Conservation (phyloP, 208 protist genomes). For the Acanthamoeba triangularis region DNA sequence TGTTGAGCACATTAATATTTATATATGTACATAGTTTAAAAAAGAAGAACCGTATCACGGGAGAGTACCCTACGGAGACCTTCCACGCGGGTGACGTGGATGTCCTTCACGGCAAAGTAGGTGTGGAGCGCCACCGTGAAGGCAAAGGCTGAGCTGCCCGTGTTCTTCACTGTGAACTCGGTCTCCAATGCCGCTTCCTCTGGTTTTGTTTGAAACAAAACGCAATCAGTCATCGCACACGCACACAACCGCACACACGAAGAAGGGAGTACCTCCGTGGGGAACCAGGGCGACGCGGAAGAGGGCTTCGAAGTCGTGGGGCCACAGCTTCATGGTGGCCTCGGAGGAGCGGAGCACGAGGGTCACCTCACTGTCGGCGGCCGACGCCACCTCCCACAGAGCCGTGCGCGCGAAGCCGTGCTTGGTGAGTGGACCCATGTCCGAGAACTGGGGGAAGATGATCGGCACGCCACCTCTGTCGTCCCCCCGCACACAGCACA, state of each 20-base stretch:
- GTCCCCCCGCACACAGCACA: neutral
- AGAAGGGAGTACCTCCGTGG: neutral
- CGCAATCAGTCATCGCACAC: neutral
- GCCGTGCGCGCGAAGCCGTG: constrained; percentile 68
- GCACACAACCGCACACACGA: neutral
- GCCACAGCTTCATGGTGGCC: constrained; percentile 33
- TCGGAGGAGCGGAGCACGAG: constrained; percentile 49
- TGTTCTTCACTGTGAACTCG: constrained; percentile 40
- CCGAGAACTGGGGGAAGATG: constrained; percentile 73
- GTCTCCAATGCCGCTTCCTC: neutral
- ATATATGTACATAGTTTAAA: too few relatives aligned
- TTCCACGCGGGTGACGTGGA: constrained; percentile 34
- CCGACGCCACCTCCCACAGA: neutral
- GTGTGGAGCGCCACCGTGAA: constrained; percentile 74
- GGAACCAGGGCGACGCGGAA: constrained; percentile 22
- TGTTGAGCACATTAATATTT: too few relatives aligned
- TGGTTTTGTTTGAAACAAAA: neutral
- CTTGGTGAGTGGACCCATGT: constrained; percentile 57
- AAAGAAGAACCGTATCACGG: neutral
- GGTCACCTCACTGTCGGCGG: neutral
- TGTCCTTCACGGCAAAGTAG: constrained; percentile 65
- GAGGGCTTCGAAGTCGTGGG: constrained; percentile 65
- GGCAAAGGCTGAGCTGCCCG: neutral
- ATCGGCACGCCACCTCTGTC: constrained; percentile 67
- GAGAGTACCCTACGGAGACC: neutral